These are phyloP conservation scores for Sphaerulina musiva DNA, from an alignment of 2,329 filamentous ascomycete genomes.

Conservation along the genomic window DNA sequence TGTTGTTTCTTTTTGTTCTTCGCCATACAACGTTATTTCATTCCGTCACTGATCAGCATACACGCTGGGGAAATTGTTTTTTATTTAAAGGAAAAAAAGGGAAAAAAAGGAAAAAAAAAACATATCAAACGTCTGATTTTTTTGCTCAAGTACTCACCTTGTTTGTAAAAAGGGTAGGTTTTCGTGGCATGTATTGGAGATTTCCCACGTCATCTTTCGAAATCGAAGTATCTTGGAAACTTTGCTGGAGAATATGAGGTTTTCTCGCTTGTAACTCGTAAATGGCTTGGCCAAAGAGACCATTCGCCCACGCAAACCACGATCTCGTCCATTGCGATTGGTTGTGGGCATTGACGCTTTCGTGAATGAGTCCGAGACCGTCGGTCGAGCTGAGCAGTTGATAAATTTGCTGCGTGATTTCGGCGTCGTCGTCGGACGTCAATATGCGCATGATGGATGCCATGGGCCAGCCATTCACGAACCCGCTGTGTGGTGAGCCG, in stretches of 20 bases:
- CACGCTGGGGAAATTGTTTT: no score
- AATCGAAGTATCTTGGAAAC: conserved; percentile 3
- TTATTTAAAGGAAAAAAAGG: no score
- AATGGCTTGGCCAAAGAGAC: conserved; percentile 6
- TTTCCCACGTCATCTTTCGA: conserved; percentile 4
- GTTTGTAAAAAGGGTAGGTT: no score
- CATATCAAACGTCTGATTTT: no score
- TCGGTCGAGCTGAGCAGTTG: conserved; percentile 41
- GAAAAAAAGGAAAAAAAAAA: no score
- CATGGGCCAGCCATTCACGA: conserved; percentile 37
- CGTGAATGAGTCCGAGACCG: conserved; percentile 43
- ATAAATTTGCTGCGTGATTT: conserved; percentile 38
- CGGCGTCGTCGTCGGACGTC: conserved; percentile 40
- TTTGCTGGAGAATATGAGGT: neutral
- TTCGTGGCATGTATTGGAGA: neutral
- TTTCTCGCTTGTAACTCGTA: conserved; percentile 2
- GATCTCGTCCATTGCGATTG: conserved; percentile 40
- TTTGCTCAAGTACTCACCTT: neutral
- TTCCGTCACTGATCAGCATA: no score
- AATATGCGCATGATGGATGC: conserved; percentile 44
- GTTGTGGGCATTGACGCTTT: conserved; percentile 43
- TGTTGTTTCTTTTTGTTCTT: no score
- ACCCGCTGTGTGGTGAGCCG: conserved; percentile 43
- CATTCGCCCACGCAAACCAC: conserved; percentile 57
- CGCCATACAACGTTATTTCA: no score